A percentile compares a stretch with the other conserved stretches of the same genome.
phyloP scores from a whole-genome alignment of 192 early-diverging fungal species.

The Linnemannia schmuckeri region DNA sequence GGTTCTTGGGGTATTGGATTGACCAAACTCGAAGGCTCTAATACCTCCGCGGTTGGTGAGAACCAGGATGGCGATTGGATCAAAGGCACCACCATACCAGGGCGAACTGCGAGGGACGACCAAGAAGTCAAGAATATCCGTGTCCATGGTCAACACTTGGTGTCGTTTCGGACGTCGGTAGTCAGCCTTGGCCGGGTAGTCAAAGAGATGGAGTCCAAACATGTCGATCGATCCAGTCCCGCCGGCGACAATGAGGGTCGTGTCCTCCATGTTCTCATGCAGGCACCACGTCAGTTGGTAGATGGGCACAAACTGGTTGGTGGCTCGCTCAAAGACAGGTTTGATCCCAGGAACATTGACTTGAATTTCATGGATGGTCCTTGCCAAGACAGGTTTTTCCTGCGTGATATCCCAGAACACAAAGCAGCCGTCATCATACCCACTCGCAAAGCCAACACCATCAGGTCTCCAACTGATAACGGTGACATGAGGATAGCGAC shows the following conservation, averaged over 20 bases:
- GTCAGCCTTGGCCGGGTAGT: slow-evolving; percentile 50
- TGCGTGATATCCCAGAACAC: slow-evolving; percentile 61
- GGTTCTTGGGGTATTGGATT: slow-evolving; percentile 32
- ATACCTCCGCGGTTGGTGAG: slow-evolving; percentile 51
- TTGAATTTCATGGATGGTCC: slow-evolving; percentile 32
- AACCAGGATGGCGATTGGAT: slow-evolving; percentile 57
- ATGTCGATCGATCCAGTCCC: slow-evolving; percentile 57
- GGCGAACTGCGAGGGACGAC: slow-evolving; percentile 55
- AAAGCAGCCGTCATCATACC: slow-evolving; percentile 59
- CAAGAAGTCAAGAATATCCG: slow-evolving; percentile 59
- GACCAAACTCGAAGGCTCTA: slow-evolving; percentile 47
- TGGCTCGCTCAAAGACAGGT: slow-evolving; percentile 20
- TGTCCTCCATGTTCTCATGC: slow-evolving; percentile 32
- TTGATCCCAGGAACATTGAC: slow-evolving; percentile 31
- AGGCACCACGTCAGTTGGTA: slow-evolving; percentile 63
- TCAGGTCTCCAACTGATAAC: slow-evolving; percentile 63
- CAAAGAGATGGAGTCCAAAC: slow-evolving; percentile 59
- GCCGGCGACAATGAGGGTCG: slow-evolving; percentile 59
- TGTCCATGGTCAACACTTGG: slow-evolving; percentile 47
- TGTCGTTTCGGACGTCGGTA: slow-evolving; percentile 54
- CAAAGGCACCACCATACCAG: slow-evolving; percentile 46
- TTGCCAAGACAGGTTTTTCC: slow-evolving; percentile 36
- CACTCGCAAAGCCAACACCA: slow-evolving; percentile 62
- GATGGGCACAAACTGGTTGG: slow-evolving; percentile 53
- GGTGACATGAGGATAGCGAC: slow-evolving; percentile 48